Base-by-base conservation (phyloP, 192 early-diverging fungal species). In the Coemansia asiatica region DNA sequence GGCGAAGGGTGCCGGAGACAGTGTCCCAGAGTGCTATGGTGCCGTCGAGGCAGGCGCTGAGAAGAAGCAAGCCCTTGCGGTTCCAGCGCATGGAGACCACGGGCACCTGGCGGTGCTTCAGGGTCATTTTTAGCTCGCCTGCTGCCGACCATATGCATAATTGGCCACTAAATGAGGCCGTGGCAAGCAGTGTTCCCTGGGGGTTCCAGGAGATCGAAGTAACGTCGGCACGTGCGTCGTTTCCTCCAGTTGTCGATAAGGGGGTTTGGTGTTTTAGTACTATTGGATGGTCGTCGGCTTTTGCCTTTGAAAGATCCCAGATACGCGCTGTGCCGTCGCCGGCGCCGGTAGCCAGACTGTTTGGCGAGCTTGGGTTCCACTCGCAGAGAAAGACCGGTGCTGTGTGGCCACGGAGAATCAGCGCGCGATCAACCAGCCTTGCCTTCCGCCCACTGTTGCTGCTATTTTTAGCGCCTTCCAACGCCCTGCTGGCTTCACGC, bases 11-110 rank as follows among this genome's bases (percentile, higher is more conserved):
- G 16, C 93, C 94, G 3, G 88, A 86, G 6, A 72, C 64, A 7
- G 85, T 81, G 68, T 97, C 91, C 96, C 95, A 98, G 18, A 98
- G 85, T 46, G 91, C 85, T 0, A 91, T 90, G 0, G 86, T 88
- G 21, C 89, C 87, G 68, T 97, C 95, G 21, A 90, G 80, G 68
- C 87, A 89, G 2, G 89, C 92, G 48, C 85, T 92, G 5, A 90
- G 72, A 38, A 98, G 74, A 22, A 91, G 73, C 40, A 81, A 85
- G 15, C 92, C 94, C 40, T 83, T 85, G 65, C 85, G 86, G 75
- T 93, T 95, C 92, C 92, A 98, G 68, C 90, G 89, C 33, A 97
- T 71, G 1, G 91, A 82, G 63, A 95, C 89, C 16, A 97, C 89
- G 5, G 95, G 90, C 15, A 88, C 91, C 2, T 73, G 84, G 71